phyloP scores from a whole-genome alignment of 2,329 filamentous ascomycete species.

The Fusarium incarnatum region DNA sequence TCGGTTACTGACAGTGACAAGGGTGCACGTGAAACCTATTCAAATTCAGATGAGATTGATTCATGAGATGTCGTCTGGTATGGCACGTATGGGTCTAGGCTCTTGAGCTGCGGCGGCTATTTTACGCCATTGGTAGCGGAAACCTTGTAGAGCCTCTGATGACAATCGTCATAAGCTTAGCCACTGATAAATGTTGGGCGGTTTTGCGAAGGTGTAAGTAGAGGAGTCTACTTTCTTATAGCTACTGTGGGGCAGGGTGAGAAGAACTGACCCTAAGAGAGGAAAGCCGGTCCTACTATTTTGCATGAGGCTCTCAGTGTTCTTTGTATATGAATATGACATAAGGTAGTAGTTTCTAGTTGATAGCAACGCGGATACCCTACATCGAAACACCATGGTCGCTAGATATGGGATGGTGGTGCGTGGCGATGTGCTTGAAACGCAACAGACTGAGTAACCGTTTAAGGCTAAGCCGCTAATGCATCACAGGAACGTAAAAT shows the following conservation, averaged over 20 bases:
- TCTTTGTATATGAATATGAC: not conserved
- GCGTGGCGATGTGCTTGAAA: conserved; percentile 30
- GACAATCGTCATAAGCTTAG: conserved; percentile 15
- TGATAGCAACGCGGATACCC: not conserved
- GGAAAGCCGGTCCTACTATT: not conserved
- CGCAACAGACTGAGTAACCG: conserved; percentile 15
- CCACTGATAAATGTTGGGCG: not conserved
- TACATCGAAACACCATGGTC: conserved; percentile 23
- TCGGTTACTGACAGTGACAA: not conserved
- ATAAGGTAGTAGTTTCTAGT: not conserved
- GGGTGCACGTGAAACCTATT: not conserved
- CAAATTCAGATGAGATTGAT: conserved; percentile 4
- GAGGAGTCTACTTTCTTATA: not conserved
- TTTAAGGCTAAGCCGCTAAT: conserved; percentile 15
- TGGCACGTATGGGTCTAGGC: conserved; percentile 16
- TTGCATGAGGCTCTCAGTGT: not conserved
- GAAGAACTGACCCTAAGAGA: not conserved
- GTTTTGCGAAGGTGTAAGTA: not conserved
- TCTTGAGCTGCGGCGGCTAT: conserved; percentile 25
- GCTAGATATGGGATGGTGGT: conserved; percentile 36
- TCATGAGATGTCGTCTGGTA: conserved; percentile 20
- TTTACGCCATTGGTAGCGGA: conserved; percentile 24
- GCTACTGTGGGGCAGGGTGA: not conserved
- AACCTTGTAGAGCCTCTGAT: conserved; percentile 16
- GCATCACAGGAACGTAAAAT: conserved; percentile 19